Base-by-base conservation (phyloP, 257 asterid genomes). In the Ballota nigra region DNA sequence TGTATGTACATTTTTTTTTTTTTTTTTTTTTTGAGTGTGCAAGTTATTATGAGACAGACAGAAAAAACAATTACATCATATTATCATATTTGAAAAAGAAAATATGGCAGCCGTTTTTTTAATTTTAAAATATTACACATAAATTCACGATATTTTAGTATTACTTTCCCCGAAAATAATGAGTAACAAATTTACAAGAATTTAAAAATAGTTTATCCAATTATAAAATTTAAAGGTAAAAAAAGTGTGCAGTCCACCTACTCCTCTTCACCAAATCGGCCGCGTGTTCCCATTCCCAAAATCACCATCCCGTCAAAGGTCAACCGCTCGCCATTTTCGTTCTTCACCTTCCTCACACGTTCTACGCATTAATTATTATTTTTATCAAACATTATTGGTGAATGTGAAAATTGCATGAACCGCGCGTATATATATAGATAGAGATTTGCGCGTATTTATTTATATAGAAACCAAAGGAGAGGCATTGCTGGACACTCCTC, bases 241-340 rank as follows among this genome's bases (percentile, higher is more conserved):
- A 41, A 12, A 41, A 41, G 51, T 12, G 19, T 4, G 3, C 12
- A 40, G 22, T 38, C 67, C 71, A 58, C 66, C 80, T 52, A 69
- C 71, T 58, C 36, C 4, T 6, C 43, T 36, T 12, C 11, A 8
- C 11, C 12, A 7, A 31, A 31, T 31, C 34, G 3, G 29, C 40
- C 63, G 75, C 38, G 51, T 60, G n/a, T n/a, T n/a, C n/a, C n/a
- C n/a, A n/a, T n/a, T 12, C 3, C 63, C 6, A 0, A 52, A 3
- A 71, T 43, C 77, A 74, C 70, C 85, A 15, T 49, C 76, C 51
- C 69, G 59, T 70, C 78, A 66, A 78, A 70, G 74, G 82, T 36
- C 73, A 75, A 51, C 13, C 23, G 19, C 19, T 3, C 61, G n/a
- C 43, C 74, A 57, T 69, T 75, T 40, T 19, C 73, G 0, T 8